Evolutionary conservation across 441 rosid species (phyloP), one percentile per base, ranked within the genome.

Genomic region (Rhodomyrtus psidioides): DNA sequence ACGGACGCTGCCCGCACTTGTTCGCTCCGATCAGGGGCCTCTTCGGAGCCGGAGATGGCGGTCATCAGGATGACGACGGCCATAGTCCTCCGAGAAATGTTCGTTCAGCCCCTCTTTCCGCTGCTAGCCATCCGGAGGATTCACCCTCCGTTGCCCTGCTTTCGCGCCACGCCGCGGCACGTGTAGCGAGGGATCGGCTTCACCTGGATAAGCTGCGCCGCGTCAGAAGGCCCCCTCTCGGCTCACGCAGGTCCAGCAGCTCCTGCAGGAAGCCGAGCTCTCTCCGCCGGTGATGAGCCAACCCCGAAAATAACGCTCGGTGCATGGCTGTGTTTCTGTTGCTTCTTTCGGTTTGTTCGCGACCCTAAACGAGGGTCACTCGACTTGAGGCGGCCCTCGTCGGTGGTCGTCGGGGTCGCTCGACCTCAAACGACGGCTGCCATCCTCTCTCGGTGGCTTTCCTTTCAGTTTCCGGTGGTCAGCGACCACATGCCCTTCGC

Each of bases 181-280:
- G 21, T 46, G 28, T 82, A 60, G 30, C 93, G 92, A 16, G 83
- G 60, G 54, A 81, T 94, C 88, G 89, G 88, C 87, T 92, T 90
- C 89, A 85, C 89, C 70, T 79, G 87, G 53, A 86, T 93, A 87
- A 90, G 92, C n/a, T 97, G 97, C 88, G 94, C 98, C 57, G 93
- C 95, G 1, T 86, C 94, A 88, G 88, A 95, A 94, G 90, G 96
- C 92, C n/a, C 92, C 99, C 7, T 84, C 99, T 81, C 94, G 98
- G 84, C 89, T 95, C 21, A 92, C 97, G 0, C 97, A 91, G 89
- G 94, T 96, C 55, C 94, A 94, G 65, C 92, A 93, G 88, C 95
- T 94, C 81, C 89, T 96, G 83, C 94, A 89, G 51, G 96, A 96
- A 76, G 99, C 98, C 94, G 97, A 75, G 95, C 98, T 79, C 90